A percentile compares a stretch with the other conserved stretches of the same genome.
Evolutionary conservation across 345 rosid genomes (phyloP).

Genomic region (Mallotus nudiflorus): DNA sequence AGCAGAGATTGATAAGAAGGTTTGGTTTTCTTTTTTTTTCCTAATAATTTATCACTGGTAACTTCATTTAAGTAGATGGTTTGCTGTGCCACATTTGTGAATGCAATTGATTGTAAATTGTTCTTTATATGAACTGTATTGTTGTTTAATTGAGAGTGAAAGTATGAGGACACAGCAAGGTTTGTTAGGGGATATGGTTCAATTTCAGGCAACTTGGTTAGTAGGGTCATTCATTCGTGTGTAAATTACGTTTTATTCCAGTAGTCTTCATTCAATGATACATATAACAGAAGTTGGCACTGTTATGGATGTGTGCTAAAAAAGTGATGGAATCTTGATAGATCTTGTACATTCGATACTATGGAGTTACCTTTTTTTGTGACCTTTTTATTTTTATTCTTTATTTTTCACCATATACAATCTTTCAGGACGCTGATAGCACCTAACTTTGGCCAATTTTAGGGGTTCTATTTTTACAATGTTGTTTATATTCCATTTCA

Average conservation of each 20-base stretch:
- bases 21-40: slow-evolving; percentile 23
- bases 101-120: background rate
- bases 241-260: too few relatives aligned
- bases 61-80: background rate
- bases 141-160: background rate
- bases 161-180: background rate
- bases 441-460: background rate
- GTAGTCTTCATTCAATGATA: background rate
- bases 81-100: background rate
- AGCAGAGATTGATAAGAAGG: slow-evolving; percentile 47
- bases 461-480: background rate
- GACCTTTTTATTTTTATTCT: too few relatives aligned
- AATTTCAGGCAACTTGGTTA: background rate
- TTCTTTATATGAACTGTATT: background rate
- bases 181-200: background rate
- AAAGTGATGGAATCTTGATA: background rate
- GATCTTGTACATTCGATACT: background rate
- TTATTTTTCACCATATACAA: background rate
- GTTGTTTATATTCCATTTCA: background rate
- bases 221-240: background rate
- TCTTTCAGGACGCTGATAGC: background rate
- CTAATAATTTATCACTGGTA: background rate
- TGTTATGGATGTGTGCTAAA: background rate
- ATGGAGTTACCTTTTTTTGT: too few relatives aligned
- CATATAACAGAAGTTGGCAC: background rate